phyloP scores from a whole-genome alignment of 2,329 filamentous ascomycete species.

The Fusarium mexicanum region DNA sequence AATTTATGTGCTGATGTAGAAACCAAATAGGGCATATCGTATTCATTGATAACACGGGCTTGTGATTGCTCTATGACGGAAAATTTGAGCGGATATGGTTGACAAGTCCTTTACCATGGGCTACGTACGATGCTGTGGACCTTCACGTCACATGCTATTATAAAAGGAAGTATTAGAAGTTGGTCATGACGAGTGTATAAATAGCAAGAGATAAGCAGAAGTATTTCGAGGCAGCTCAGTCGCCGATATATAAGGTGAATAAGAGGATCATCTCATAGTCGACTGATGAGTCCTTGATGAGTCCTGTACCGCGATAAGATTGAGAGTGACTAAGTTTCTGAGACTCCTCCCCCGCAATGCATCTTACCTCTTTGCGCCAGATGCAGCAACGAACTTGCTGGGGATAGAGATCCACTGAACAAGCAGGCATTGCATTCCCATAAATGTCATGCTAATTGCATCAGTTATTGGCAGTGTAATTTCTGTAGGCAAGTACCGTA shows the following conservation, averaged over 20 bases:
- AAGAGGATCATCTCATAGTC: neutral
- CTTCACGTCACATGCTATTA: neutral
- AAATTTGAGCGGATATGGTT: neutral
- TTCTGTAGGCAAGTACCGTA: neutral
- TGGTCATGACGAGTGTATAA: no score
- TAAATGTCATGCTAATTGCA: neutral
- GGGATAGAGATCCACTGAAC: slow-evolving; percentile 5
- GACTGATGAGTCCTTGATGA: neutral
- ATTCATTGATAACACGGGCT: neutral
- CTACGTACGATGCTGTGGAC: slow-evolving; percentile 7
- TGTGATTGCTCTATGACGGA: neutral
- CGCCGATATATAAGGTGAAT: neutral
- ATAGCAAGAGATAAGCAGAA: neutral
- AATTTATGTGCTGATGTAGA: accelerated
- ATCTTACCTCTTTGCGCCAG: slow-evolving; percentile 21
- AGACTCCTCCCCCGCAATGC: slow-evolving; percentile 30
- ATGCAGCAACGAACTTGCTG: neutral
- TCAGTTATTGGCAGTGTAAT: neutral
- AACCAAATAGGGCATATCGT: neutral
- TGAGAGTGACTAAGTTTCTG: neutral
- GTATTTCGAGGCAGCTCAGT: neutral
- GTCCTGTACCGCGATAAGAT: neutral
- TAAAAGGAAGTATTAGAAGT: no score
- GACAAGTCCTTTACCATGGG: neutral
- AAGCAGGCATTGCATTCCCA: neutral